Percentiles rank a stretch among this genome's conserved stretches.
These are phyloP conservation scores for Dendrobium chrysotoxum DNA, from an alignment of 106 monocot species.

Conservation along the genomic window DNA sequence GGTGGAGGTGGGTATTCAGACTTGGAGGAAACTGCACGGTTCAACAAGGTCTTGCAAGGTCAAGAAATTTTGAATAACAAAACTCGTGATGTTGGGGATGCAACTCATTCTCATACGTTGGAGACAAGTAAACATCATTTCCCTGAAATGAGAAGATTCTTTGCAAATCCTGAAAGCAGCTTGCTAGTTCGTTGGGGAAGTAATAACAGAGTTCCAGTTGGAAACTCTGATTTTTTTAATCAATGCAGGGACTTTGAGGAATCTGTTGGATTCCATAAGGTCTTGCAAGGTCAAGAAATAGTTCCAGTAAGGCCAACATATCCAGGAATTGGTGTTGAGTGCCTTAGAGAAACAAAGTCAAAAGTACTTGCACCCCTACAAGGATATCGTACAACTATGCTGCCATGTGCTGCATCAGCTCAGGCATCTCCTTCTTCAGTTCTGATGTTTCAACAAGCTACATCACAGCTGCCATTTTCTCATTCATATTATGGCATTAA, in stretches of 20 bases:
- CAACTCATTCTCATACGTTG: constrained; percentile 14
- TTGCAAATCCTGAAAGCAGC: constrained; percentile 3
- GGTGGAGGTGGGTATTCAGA: constrained; percentile 35
- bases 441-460: constrained; percentile 55
- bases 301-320: constrained; percentile 23
- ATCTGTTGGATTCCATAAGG: constrained; percentile 77
- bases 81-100: constrained; percentile 28
- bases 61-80: constrained; percentile 63
- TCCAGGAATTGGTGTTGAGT: constrained; percentile 13
- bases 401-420: constrained; percentile 16
- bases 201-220: constrained; percentile 18
- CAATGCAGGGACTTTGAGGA: constrained; percentile 66
- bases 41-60: constrained; percentile 89
- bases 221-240: constrained; percentile 32
- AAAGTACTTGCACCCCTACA: constrained; percentile 7
- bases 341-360: background rate
- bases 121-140: constrained; percentile 23
- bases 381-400: constrained; percentile 18
- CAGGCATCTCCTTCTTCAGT: constrained; percentile 69
- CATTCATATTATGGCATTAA: background rate
- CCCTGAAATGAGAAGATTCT: constrained; percentile 22
- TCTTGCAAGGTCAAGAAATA: constrained; percentile 99
- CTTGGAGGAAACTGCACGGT: constrained; percentile 54
- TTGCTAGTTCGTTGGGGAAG: constrained; percentile 21
- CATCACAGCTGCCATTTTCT: constrained; percentile 6